phyloP scores from a whole-genome alignment of 2,329 filamentous ascomycete genomes.

The Monilinia vaccinii-corymbosi region DNA sequence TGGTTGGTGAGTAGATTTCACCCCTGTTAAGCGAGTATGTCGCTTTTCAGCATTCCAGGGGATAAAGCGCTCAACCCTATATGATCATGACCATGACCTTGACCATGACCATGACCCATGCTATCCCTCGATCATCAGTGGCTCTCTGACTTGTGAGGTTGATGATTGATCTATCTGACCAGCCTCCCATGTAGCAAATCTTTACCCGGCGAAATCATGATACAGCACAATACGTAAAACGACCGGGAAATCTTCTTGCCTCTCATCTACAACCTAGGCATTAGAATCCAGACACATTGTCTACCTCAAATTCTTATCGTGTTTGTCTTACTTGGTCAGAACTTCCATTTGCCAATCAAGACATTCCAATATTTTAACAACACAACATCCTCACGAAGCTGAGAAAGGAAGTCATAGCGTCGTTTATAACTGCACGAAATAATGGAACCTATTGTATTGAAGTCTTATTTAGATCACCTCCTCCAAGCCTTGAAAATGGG shows the following conservation, averaged over 20 bases:
- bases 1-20: too few relatives aligned
- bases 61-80: too few relatives aligned
- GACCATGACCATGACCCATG: not conserved
- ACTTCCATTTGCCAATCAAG: not conserved
- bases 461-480: not conserved
- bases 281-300: not conserved
- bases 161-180: not conserved
- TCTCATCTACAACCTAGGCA: not conserved
- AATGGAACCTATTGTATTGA: not conserved
- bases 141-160: too few relatives aligned
- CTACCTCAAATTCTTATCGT: not conserved
- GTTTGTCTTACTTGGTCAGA: slow-evolving; percentile 1
- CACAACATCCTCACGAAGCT: not conserved
- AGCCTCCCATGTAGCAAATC: not conserved
- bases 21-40: too few relatives aligned
- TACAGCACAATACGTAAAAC: slow-evolving; percentile 6
- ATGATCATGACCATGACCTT: not conserved
- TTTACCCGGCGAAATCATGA: slow-evolving; percentile 8
- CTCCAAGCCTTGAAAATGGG: not conserved
- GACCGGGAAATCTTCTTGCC: slow-evolving; percentile 1
- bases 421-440: not conserved
- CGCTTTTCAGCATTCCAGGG: too few relatives aligned
- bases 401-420: not conserved
- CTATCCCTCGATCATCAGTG: not conserved
- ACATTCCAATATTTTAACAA: not conserved